A percentile compares a stretch with the other conserved stretches of the same genome.
Conservation (phyloP, 148 eudicot genomes). For the Tetragonia tetragonoides region DNA sequence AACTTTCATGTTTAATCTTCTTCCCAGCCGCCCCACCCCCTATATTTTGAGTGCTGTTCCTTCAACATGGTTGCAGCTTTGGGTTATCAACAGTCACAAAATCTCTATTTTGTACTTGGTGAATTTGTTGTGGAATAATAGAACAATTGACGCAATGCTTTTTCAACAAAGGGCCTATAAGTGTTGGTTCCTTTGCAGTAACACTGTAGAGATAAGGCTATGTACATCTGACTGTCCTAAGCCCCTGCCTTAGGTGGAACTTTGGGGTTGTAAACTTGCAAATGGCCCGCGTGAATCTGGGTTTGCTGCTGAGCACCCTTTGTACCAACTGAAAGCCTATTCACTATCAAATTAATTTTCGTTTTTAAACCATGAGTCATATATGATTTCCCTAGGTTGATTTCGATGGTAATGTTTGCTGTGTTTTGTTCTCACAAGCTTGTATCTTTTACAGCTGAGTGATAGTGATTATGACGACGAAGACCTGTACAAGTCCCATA, state of each 20-base stretch:
- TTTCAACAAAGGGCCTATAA: not conserved
- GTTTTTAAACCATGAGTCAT: too few species aligned
- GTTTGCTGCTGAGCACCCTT: too few species aligned
- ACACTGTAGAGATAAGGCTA: not conserved
- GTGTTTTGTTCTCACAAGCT: constrained; percentile 22
- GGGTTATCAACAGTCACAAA: not conserved
- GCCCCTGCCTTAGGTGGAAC: not conserved
- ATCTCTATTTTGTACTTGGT: not conserved
- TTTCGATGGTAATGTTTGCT: not conserved
- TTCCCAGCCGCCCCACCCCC: not conserved
- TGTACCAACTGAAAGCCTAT: too few species aligned
- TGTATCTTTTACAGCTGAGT: constrained; percentile 42
- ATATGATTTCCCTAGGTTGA: not conserved
- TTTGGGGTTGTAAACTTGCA: too few species aligned
- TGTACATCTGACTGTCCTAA: not conserved
- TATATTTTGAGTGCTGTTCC: not conserved
- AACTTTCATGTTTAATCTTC: constrained; percentile 13
- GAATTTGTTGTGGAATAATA: not conserved
- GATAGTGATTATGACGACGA: constrained; percentile 55
- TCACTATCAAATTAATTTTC: too few species aligned
- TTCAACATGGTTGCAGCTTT: constrained; percentile 1
- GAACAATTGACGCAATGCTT: not conserved
- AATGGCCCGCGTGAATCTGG: too few species aligned
- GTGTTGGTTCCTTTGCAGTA: not conserved
- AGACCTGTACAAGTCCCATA: constrained; percentile 59